Base-by-base conservation (phyloP, 2,329 filamentous ascomycete genomes). In the Bisporella sp. region DNA sequence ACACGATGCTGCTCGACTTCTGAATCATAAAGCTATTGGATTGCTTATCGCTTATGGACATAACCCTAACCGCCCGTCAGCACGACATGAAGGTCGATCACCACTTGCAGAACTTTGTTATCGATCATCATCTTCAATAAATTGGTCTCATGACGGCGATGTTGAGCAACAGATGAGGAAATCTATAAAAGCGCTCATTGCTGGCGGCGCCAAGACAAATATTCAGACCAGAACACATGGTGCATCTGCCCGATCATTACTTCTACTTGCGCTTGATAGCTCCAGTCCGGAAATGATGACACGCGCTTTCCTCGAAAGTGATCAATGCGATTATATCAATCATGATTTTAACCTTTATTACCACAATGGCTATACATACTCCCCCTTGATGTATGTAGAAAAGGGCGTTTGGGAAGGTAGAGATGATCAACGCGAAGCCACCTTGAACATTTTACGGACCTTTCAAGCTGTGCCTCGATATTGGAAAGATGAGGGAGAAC, bases 271-370 rank as follows among this genome's bases (percentile, higher is more conserved):
- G 5, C 71, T 85, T 13, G 77, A 84, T 48, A 74, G 78, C 0
- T 57, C 67, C 6, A 76, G 81, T 39, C 72, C 81, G 0, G 52
- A 83, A 1, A 66, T 71, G 0, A 78, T 79, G 4, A 78, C 78
- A 0, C 74, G 75, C 35, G 73, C 76, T 0, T 71, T 86, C 1
- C 69, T 86, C 6, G 81, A 82, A 58, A 77, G 76, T 0, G 79
- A 77, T 39, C 74, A 84, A 67, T 85, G 81, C 81, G 81, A 81
- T 59, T 68, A 76, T 31, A 67, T 85, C 59, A 85, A 85, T 65
- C 75, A 79, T 52, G 68, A 76, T 0, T 78, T 73, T 58, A 79
- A 82, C 56, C 68, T 73, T 54, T 80, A 73, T 64, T 74, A 66
- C 1, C 69, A 76, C 35, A 73, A 74, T 30, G 71, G 68, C 3